phyloP scores from a whole-genome alignment of 129 eudicot species.

The Lactuca sativa region DNA sequence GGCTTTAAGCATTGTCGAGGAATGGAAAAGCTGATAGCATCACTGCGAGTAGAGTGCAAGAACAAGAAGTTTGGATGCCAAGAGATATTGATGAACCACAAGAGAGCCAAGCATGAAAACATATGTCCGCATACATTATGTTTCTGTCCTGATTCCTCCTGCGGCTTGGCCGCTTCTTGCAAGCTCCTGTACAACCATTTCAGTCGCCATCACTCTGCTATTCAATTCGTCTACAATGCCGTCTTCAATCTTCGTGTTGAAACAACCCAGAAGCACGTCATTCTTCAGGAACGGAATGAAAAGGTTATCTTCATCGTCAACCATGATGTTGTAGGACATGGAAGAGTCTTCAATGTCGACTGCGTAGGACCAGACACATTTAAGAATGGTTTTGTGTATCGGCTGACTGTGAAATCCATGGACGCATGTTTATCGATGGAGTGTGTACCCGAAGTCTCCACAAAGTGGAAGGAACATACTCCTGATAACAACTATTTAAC shows the following conservation, averaged over 20 bases:
- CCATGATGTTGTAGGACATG: conserved; percentile 24
- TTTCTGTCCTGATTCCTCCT: conserved; percentile 45
- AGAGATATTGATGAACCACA: conserved; percentile 37
- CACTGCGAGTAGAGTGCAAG: conserved; percentile 40
- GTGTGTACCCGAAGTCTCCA: conserved; percentile 21
- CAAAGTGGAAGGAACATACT: conserved; percentile 18
- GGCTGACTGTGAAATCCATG: conserved; percentile 23
- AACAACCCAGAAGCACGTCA: conserved; percentile 21
- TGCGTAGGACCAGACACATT: conserved; percentile 40
- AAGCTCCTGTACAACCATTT: conserved; percentile 38
- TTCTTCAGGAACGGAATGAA: conserved; percentile 43
- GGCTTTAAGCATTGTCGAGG: conserved; percentile 60
- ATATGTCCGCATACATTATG: conserved; percentile 40
- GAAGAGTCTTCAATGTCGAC: conserved; percentile 42
- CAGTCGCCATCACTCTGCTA: conserved; percentile 26
- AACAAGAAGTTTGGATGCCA: conserved; percentile 44
- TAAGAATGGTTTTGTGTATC: conserved; percentile 28
- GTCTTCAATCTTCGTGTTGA: conserved; percentile 21
- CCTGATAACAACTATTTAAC: conserved; percentile 37
- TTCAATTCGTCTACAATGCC: conserved; percentile 22
- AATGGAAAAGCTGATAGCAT: conserved; percentile 61
- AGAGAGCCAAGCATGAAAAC: conserved; percentile 43
- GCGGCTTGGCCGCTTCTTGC: conserved; percentile 35
- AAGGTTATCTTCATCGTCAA: conserved; percentile 38
- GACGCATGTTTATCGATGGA: conserved; percentile 36